Evolutionary conservation across 2,329 filamentous ascomycete species (phyloP), one percentile per base, ranked within the genome.

Genomic region (Ophiostoma sp.): DNA sequence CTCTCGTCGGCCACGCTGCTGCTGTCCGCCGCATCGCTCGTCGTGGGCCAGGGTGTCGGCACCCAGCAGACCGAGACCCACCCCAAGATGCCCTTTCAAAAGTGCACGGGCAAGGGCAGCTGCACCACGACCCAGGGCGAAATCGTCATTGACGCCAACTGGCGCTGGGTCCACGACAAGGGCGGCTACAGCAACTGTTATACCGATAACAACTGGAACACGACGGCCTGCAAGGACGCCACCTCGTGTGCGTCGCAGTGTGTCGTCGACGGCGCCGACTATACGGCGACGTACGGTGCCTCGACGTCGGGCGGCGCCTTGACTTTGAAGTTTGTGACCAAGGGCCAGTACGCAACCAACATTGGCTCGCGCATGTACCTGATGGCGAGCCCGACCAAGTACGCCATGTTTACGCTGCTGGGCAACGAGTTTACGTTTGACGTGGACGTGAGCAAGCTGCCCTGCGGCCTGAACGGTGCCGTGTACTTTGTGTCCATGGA

Each of bases 341-440:
- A 81, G 70, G 79, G 79, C 48, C 75, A 78, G 55, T 82, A 81
- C 77, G 78, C 82, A 68, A 82, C 78, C 74, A 82, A 83, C 76
- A 79, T 82, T 66, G 82, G 82, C 36, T 80, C 78, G 45, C 79
- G 79, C 68, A 70, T 79, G 69, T 81, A 81, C 74, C 75, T 81
- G 50, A 79, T 81, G 78, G 77, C 76, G 28, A 77, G 78, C 59
- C 70, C 75, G 25, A 76, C 69, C 75, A 79, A 79, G 76, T 80
- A 81, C 76, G 78, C 80, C 74, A 83, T 86, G 77, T 87, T 91
- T 81, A 85, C 87, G 74, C 82, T 91, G 70, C 83, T 87, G 68
- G 87, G 87, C 80, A 83, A 87, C 77, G 89, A 92, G 80, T 88
- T 92, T 79, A 87, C 87, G 31, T 90, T 91, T 75, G 89, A 90